A percentile compares a stretch with the other conserved stretches of the same genome.
These are phyloP conservation scores for Echinosophora koreensis DNA, from an alignment of 306 rosid species.

Conservation along the genomic window DNA sequence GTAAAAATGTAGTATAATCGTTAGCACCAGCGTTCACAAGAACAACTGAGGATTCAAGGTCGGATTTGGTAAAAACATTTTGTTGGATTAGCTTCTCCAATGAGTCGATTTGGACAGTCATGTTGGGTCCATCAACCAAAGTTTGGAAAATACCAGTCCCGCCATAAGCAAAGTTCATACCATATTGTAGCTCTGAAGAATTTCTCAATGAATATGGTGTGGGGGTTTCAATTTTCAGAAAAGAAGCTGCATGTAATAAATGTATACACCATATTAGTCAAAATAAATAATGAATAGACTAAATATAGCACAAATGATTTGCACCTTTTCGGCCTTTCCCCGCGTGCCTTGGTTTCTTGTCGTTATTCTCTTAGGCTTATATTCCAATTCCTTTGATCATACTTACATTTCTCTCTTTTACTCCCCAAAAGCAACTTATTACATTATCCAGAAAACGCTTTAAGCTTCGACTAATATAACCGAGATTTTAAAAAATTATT, in stretches of 20 bases:
- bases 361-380: too few relatives aligned
- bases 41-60: conserved; percentile 53
- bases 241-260: conserved; percentile 47
- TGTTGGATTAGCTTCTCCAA: conserved; percentile 55
- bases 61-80: conserved; percentile 48
- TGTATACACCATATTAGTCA: neutral
- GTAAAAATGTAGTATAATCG: conserved; percentile 36
- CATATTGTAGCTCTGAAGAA: conserved; percentile 7
- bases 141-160: conserved; percentile 49
- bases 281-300: neutral
- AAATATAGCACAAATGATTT: too few relatives aligned
- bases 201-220: conserved; percentile 31
- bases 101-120: conserved; percentile 44
- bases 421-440: too few relatives aligned
- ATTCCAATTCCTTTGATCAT: too few relatives aligned
- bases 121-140: conserved; percentile 50
- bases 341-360: too few relatives aligned
- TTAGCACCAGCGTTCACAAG: conserved; percentile 48
- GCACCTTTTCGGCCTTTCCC: too few relatives aligned
- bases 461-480: too few relatives aligned
- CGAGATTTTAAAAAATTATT: too few relatives aligned
- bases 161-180: conserved; percentile 54
- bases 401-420: too few relatives aligned
- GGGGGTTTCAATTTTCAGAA: conserved; percentile 43
- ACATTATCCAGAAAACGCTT: too few relatives aligned